Percentiles rank a stretch among this genome's conserved stretches.
These are phyloP conservation scores for Sideroxylon spinosum DNA, from an alignment of 179 eudicot species.

Conservation along the genomic window DNA sequence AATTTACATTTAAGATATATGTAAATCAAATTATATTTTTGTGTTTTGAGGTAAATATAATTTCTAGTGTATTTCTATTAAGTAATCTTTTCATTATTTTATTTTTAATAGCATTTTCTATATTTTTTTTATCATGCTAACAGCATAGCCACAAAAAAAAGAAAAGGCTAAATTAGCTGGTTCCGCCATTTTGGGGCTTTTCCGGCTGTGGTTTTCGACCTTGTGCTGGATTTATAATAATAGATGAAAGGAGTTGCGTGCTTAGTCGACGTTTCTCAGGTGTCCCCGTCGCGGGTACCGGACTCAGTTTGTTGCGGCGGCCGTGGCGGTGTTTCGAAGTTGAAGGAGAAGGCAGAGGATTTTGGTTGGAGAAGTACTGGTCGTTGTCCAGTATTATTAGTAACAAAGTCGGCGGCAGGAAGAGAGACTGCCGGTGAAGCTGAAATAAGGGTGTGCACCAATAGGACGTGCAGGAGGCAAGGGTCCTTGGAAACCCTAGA, in stretches of 20 bases:
- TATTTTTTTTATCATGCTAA: too few species aligned
- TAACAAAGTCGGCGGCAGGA: not conserved
- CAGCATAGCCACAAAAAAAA: too few species aligned
- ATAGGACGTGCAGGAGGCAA: conserved; percentile 56
- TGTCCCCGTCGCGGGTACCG: not conserved
- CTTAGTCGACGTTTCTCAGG: not conserved
- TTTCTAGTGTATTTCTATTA: too few species aligned
- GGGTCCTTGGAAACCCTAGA: conserved; percentile 55
- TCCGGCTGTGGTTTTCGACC: too few species aligned
- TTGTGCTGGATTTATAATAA: not conserved
- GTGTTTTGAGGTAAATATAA: too few species aligned
- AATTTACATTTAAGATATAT: too few species aligned
- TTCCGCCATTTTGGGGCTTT: too few species aligned
- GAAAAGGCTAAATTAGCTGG: too few species aligned
- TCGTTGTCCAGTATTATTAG: not conserved
- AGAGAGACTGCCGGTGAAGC: not conserved
- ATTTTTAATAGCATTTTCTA: too few species aligned
- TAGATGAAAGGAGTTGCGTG: not conserved
- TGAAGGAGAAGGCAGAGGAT: not conserved
- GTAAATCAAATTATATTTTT: too few species aligned
- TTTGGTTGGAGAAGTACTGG: not conserved
- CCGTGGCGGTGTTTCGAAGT: not conserved
- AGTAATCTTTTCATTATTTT: too few species aligned
- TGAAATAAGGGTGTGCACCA: conserved; percentile 79
- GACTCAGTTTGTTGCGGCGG: not conserved